Base-by-base conservation (phyloP, 345 rosid species). In the Lepidium sativum region DNA sequence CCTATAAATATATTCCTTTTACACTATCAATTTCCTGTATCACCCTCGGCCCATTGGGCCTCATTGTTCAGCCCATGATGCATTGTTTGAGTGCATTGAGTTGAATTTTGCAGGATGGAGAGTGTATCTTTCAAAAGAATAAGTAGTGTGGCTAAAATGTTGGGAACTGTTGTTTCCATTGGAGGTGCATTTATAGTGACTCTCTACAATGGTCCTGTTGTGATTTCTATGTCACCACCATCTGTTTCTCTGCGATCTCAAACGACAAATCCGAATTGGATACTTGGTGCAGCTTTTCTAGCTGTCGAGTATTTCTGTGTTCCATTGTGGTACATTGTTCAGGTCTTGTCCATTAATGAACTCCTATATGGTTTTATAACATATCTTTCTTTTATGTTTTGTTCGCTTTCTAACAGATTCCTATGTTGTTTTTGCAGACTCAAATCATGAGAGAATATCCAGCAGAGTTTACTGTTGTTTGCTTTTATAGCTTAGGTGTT, bases 401-500 rank as follows among this genome's bases (percentile, higher is more conserved):
- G 18, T 39, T 15, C 0, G 3, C 39, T 33, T 60, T 45, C 8
- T 51, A 23, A 60, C 25, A 5, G 20, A 60, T 58, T 47, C 2
- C 12, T 15, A 47, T 41, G n/a, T n/a, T 33, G 8, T 27, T 47
- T 10, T 35, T 60, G 72, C 60, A 94, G 97, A 72, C 88, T 23
- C 90, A 86, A 68, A 84, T 87, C 53, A 82, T 94, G 95, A 81
- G 79, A 78, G 92, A 82, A 63, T 94, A 94, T 75, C 97, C 97
- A 0, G 88, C 88, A 3, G 99, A 94, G 60, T 53, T 87, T 12
- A 87, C 86, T 0, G 97, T 90, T n/a, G 79, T 86, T 51, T 94
- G 85, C 83, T 80, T 77, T 21, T 89, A 89, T 77, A 87, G 92
- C 79, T 20, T 86, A 31, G 70, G 75, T 0, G 98, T 86, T 12